Evolutionary conservation across 1,284 basidiomycete genomes (phyloP).

Genomic region (Cryptococcus floricola): DNA sequence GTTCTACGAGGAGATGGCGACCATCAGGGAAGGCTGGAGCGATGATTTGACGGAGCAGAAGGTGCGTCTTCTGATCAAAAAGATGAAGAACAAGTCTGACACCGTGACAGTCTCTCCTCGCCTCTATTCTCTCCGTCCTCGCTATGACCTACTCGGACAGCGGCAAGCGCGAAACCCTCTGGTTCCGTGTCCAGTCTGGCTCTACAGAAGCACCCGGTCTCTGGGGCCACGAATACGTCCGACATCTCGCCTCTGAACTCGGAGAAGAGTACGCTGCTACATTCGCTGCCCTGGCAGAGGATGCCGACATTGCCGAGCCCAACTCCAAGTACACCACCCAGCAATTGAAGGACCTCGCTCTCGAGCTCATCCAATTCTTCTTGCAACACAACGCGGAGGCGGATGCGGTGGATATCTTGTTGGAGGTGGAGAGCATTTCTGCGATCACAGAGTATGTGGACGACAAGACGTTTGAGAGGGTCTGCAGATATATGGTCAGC

Average conservation of each 20-base stretch:
- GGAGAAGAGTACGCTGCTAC: slow-evolving; percentile 76
- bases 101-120: slow-evolving; percentile 71
- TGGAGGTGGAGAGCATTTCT: slow-evolving; percentile 89
- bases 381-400: slow-evolving; percentile 95
- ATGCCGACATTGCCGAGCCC: slow-evolving; percentile 9
- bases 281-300: slow-evolving; percentile 49
- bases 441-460: slow-evolving; percentile 74
- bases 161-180: slow-evolving; percentile 87
- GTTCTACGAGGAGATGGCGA: slow-evolving; percentile 84
- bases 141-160: slow-evolving; percentile 99
- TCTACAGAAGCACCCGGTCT: slow-evolving; percentile 82
- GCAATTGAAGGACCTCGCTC: slow-evolving; percentile 71
- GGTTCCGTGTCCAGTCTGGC: slow-evolving; percentile 80
- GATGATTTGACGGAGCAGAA: slow-evolving; percentile 64
- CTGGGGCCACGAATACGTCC: slow-evolving; percentile 99
- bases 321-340: slow-evolving; percentile 47
- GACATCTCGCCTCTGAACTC: slow-evolving; percentile 93
- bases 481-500: slow-evolving; percentile 97
- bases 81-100: not conserved
- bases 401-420: slow-evolving; percentile 92
- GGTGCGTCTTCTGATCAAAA: slow-evolving; percentile 48
- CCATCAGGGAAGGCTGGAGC: slow-evolving; percentile 74
- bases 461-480: slow-evolving; percentile 71
- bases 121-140: slow-evolving; percentile 96
- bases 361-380: slow-evolving; percentile 87